Conservation (phyloP, 345 rosid genomes). For the Gossypium longicalyx region DNA sequence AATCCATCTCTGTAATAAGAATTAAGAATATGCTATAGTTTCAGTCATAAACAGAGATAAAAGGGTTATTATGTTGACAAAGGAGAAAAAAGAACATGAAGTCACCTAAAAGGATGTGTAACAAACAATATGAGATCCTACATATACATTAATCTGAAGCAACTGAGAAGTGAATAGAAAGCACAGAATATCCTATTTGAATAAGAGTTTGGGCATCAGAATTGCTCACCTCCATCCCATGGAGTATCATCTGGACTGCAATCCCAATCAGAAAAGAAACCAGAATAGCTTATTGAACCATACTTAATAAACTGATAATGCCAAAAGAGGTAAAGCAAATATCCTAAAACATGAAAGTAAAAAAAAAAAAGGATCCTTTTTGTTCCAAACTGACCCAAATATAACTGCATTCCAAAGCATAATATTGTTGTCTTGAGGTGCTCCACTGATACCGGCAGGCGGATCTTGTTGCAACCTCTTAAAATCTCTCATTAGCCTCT, state of each 20-base stretch:
- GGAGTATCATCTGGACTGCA: slow-evolving; percentile 67
- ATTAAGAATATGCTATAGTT: neutral
- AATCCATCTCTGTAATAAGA: neutral
- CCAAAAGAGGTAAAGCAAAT: neutral
- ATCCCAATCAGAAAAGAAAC: slow-evolving; percentile 13
- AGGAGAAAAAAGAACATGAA: neutral
- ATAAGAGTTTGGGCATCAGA: neutral
- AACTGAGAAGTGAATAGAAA: neutral
- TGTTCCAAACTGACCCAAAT: slow-evolving; percentile 39
- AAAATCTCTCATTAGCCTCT: slow-evolving; percentile 72
- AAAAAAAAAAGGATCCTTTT: neutral
- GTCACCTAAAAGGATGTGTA: neutral
- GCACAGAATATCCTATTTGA: neutral
- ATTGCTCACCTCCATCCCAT: slow-evolving; percentile 60
- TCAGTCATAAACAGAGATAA: neutral
- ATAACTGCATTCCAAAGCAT: slow-evolving; percentile 70
- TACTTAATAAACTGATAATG: neutral
- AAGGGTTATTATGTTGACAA: neutral
- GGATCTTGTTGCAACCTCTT: slow-evolving; percentile 72
- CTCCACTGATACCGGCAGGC: slow-evolving; percentile 24
- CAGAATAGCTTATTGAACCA: slow-evolving; percentile 12
- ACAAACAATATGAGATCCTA: neutral
- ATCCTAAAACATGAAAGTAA: neutral
- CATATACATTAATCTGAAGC: neutral
- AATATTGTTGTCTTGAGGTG: slow-evolving; percentile 57